Conservation (phyloP, 2,329 filamentous ascomycete genomes). For the Arthrobotrys iridis region DNA sequence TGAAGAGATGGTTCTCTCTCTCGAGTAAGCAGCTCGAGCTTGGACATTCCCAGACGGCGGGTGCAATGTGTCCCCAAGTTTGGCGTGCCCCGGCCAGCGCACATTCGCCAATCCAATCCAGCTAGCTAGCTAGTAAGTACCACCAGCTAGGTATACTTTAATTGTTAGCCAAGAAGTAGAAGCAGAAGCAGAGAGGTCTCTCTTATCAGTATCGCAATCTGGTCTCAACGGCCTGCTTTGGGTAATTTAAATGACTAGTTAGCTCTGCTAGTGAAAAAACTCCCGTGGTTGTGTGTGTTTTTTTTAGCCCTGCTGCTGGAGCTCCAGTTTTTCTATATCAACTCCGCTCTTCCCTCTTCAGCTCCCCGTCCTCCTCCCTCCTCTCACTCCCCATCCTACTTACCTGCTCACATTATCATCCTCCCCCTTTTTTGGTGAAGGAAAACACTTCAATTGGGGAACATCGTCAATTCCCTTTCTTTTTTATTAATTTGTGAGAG, state of each 20-base stretch:
- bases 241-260: too few relatives aligned
- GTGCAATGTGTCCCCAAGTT: too few relatives aligned
- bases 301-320: neutral
- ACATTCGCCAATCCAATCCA: too few relatives aligned
- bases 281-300: too few relatives aligned
- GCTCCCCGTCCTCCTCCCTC: neutral
- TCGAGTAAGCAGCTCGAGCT: too few relatives aligned
- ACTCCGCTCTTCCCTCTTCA: conserved; percentile 24
- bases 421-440: neutral
- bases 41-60: too few relatives aligned
- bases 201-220: conserved; percentile 52
- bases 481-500: neutral
- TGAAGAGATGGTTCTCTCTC: too few relatives aligned
- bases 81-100: too few relatives aligned
- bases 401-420: neutral
- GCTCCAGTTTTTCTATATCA: conserved; percentile 31
- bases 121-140: too few relatives aligned
- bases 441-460: conserved; percentile 7
- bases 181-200: neutral
- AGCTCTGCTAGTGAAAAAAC: too few relatives aligned
- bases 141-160: too few relatives aligned
- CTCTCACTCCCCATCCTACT: neutral
- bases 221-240: conserved; percentile 19
- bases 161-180: neutral
- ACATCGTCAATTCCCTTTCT: neutral